These are phyloP conservation scores for Cyanodermella asteris DNA, from an alignment of 2,329 filamentous ascomycete species.

Conservation along the genomic window DNA sequence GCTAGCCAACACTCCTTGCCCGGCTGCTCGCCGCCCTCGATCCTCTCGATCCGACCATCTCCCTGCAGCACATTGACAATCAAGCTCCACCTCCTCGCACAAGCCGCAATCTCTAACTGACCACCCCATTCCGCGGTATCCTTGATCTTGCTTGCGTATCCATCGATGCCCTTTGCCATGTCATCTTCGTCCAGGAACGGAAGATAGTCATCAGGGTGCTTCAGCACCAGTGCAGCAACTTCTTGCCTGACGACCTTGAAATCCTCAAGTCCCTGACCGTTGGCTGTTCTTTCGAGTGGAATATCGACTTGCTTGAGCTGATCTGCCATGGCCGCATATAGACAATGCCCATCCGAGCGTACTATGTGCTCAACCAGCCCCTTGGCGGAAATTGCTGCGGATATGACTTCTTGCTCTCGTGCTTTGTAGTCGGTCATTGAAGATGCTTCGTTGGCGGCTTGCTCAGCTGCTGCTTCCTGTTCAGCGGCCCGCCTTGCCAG, in stretches of 20 bases:
- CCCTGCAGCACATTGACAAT: slow-evolving; percentile 67
- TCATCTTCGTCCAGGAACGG: slow-evolving; percentile 72
- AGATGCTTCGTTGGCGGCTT: slow-evolving; percentile 55
- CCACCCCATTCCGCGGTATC: slow-evolving; percentile 93
- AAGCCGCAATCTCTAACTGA: slow-evolving; percentile 67
- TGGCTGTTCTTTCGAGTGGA: slow-evolving; percentile 16
- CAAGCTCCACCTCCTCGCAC: slow-evolving; percentile 60
- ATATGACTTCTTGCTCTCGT: slow-evolving; percentile 49
- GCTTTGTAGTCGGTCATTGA: slow-evolving; percentile 51
- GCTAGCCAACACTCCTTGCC: slow-evolving; percentile 54
- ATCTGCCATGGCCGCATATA: slow-evolving; percentile 81
- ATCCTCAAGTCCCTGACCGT: slow-evolving; percentile 15
- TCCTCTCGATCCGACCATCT: slow-evolving; percentile 57
- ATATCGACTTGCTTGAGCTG: slow-evolving; percentile 38
- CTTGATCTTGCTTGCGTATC: slow-evolving; percentile 54
- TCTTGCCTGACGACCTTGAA: slow-evolving; percentile 49
- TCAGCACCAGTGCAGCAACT: slow-evolving; percentile 56
- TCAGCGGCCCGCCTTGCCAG: slow-evolving; percentile 77
- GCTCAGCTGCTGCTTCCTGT: slow-evolving; percentile 43
- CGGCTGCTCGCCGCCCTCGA: slow-evolving; percentile 27
- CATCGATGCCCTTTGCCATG: too few species aligned
- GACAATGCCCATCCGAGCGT: slow-evolving; percentile 75
- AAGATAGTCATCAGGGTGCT: slow-evolving; percentile 58
- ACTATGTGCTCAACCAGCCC: slow-evolving; percentile 57
- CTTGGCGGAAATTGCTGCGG: slow-evolving; percentile 38